Conservation (phyloP, 2,329 filamentous ascomycete species). For the Fusarium torreyae region DNA sequence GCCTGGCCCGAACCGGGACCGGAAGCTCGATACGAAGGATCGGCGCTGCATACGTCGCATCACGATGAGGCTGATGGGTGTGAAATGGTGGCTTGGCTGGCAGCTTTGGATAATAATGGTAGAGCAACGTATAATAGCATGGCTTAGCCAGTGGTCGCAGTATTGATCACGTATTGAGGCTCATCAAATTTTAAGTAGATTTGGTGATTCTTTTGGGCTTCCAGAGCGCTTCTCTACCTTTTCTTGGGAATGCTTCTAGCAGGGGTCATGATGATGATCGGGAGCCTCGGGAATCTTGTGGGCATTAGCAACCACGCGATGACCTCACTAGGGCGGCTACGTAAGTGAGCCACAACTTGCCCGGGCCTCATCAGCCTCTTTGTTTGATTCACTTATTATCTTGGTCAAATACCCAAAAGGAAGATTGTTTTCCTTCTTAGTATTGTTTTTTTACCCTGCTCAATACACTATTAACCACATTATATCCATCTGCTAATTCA, state of each 20-base stretch:
- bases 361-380: slow-evolving; percentile 18
- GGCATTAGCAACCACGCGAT: slow-evolving; percentile 31
- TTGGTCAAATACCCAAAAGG: slow-evolving; percentile 5
- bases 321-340: slow-evolving; percentile 45
- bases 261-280: slow-evolving; percentile 29
- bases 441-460: background rate
- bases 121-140: background rate
- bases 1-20: background rate
- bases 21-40: slow-evolving; percentile 26
- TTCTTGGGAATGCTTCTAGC: background rate
- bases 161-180: background rate
- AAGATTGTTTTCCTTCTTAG: background rate
- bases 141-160: slow-evolving; percentile 14
- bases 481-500: background rate
- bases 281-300: slow-evolving; percentile 34
- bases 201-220: slow-evolving; percentile 1
- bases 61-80: slow-evolving; percentile 24
- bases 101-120: background rate
- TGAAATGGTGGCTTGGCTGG: slow-evolving; percentile 31
- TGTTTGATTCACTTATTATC: slow-evolving; percentile 17
- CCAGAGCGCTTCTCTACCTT: slow-evolving; percentile 1
- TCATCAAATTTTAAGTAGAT: background rate
- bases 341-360: slow-evolving; percentile 38
- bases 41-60: slow-evolving; percentile 27
- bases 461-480: background rate